Conservation (phyloP, 2,329 filamentous ascomycete species). For the Beauveria asiatica region DNA sequence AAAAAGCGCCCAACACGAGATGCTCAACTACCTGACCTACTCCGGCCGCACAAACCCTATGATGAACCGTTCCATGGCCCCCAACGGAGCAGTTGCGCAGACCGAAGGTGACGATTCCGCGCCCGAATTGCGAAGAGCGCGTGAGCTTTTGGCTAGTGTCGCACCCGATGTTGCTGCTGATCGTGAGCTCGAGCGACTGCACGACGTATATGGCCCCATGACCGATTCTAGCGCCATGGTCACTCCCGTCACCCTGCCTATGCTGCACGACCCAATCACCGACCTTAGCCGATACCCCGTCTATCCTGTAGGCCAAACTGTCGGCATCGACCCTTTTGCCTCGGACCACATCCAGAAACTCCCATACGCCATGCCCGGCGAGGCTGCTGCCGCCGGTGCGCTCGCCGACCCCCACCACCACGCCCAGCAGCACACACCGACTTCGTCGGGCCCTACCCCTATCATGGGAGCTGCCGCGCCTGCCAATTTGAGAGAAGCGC, state of each 20-base stretch:
- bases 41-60: conserved; percentile 31
- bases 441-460: background rate
- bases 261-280: conserved; percentile 46
- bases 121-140: conserved; percentile 45
- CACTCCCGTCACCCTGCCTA: conserved; percentile 33
- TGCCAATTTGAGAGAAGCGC: conserved; percentile 31
- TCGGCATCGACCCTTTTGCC: conserved; percentile 91
- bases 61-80: conserved; percentile 24
- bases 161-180: conserved; percentile 44
- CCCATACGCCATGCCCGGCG: conserved; percentile 67
- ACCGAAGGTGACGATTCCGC: conserved; percentile 42
- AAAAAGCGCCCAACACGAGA: conserved; percentile 48
- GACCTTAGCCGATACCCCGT: conserved; percentile 58
- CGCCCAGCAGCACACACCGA: conserved; percentile 17
- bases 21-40: conserved; percentile 45
- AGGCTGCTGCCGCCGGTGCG: conserved; percentile 28
- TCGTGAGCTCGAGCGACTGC: conserved; percentile 47
- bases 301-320: conserved; percentile 83
- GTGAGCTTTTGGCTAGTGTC: conserved; percentile 47
- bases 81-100: conserved; percentile 28
- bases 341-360: conserved; percentile 93
- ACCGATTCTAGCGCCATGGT: conserved; percentile 41
- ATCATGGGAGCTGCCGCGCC: conserved; percentile 13
- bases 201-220: conserved; percentile 44
- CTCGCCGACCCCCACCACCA: conserved; percentile 34